These are phyloP conservation scores for Scleroderma citrinum DNA, from an alignment of 768 basidiomycete species.

Conservation along the genomic window DNA sequence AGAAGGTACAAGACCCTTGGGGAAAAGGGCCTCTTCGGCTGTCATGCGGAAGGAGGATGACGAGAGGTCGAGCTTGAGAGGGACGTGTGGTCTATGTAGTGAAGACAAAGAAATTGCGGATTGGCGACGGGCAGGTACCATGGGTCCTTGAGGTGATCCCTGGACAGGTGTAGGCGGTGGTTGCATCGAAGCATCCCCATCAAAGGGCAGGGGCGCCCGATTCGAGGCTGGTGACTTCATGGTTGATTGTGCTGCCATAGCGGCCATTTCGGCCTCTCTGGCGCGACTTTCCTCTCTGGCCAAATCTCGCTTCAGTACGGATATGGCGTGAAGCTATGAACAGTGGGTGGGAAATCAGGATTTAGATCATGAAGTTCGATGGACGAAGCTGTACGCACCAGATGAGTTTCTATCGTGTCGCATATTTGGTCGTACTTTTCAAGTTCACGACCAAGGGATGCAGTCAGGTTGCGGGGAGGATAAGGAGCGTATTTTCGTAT, in stretches of 20 bases:
- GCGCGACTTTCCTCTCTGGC: slow-evolving; percentile 53
- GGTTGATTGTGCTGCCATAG: slow-evolving; percentile 28
- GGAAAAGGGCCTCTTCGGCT: slow-evolving; percentile 57
- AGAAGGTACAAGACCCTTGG: slow-evolving; percentile 56
- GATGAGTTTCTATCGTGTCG: slow-evolving; percentile 66
- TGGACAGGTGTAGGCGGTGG: slow-evolving; percentile 27
- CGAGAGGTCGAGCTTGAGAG: slow-evolving; percentile 80
- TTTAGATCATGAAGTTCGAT: not conserved
- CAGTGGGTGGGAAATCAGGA: not conserved
- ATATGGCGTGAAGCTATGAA: slow-evolving; percentile 60
- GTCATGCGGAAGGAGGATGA: slow-evolving; percentile 56
- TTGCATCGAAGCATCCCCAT: slow-evolving; percentile 10
- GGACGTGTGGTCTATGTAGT: slow-evolving; percentile 63
- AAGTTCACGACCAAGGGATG: slow-evolving; percentile 64
- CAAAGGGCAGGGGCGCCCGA: slow-evolving; percentile 12
- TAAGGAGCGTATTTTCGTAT: slow-evolving; percentile 50
- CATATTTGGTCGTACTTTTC: slow-evolving; percentile 79
- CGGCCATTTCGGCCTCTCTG: slow-evolving; percentile 37
- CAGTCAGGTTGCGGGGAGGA: slow-evolving; percentile 61
- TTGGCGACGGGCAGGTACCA: slow-evolving; percentile 46
- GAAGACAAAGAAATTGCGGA: slow-evolving; percentile 80
- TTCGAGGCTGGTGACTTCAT: slow-evolving; percentile 21
- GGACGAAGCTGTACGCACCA: slow-evolving; percentile 39
- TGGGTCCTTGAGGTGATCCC: slow-evolving; percentile 31
- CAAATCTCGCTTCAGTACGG: slow-evolving; percentile 66